A percentile compares a stretch with the other conserved stretches of the same genome.
Evolutionary conservation across 2,329 filamentous ascomycete species (phyloP).

Genomic region (Colletotrichum sp.): DNA sequence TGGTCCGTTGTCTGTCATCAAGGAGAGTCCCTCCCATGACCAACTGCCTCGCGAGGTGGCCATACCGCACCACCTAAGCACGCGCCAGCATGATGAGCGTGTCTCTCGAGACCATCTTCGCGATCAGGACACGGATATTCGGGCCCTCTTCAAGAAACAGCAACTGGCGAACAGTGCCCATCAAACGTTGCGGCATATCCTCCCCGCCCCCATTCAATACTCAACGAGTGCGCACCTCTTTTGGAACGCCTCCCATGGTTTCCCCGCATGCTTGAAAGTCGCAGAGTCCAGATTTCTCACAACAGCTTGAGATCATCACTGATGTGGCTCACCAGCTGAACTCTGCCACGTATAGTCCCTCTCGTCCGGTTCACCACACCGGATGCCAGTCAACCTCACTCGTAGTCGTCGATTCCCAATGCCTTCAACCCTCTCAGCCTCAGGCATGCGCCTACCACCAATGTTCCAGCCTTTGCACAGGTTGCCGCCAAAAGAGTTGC

Average conservation of each 20-base stretch:
- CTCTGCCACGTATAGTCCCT: no score
- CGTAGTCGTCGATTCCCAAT: no score
- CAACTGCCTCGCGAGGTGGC: neutral
- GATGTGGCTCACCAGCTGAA: no score
- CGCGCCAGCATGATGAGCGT: neutral
- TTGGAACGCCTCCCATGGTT: neutral
- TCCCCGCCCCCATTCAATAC: neutral
- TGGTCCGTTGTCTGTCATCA: neutral
- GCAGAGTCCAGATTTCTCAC: no score
- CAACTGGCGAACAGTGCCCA: neutral
- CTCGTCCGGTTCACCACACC: no score
- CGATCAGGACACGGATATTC: neutral
- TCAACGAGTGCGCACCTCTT: neutral
- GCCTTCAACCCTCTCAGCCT: no score
- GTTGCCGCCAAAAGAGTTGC: no score
- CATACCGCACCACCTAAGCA: neutral
- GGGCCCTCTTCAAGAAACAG: neutral
- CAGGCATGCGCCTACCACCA: no score
- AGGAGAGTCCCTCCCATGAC: neutral
- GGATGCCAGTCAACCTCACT: no score
- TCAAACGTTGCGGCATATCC: neutral
- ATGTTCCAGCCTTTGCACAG: no score
- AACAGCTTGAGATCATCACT: no score
- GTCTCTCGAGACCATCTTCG: neutral
- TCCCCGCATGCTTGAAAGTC: neutral